Percentiles rank a stretch among this genome's conserved stretches.
Evolutionary conservation across 225 moss, liverwort and hornwort genomes (phyloP).

Genomic region (Pleurozium schreberi): DNA sequence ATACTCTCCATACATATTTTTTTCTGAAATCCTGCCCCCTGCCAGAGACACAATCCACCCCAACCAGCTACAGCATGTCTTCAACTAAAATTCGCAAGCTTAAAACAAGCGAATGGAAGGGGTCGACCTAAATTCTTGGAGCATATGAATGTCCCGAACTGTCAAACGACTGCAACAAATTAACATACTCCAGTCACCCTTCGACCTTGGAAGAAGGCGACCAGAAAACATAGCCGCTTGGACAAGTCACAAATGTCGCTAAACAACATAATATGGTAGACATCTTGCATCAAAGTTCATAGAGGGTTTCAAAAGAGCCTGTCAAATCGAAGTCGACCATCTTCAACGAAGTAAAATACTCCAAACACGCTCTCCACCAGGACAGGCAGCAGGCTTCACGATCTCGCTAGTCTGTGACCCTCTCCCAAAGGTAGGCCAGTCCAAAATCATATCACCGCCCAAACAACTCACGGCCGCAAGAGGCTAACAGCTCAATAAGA

Average conservation of each 20-base stretch:
- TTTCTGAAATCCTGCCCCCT: background rate
- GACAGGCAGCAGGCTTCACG: background rate
- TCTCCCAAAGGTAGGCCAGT: background rate
- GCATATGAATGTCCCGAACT: too few species aligned
- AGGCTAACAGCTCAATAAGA: background rate
- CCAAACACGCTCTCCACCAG: background rate
- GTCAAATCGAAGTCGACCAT: background rate
- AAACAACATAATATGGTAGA: background rate
- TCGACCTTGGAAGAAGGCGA: background rate
- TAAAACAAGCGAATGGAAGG: too few species aligned
- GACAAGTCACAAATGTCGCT: background rate
- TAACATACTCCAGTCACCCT: too few species aligned
- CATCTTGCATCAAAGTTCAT: background rate
- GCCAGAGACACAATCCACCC: background rate
- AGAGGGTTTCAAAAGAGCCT: background rate
- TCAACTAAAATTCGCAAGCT: background rate
- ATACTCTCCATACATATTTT: background rate
- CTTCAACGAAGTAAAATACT: background rate
- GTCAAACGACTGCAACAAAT: background rate
- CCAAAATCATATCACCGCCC: background rate
- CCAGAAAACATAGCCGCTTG: too few species aligned
- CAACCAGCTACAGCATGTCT: background rate
- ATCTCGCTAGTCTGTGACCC: background rate
- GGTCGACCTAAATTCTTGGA: background rate
- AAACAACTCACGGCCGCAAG: background rate